Evolutionary conservation across 805 yeast genomes (phyloP).

Genomic region (Candida oleophila): DNA sequence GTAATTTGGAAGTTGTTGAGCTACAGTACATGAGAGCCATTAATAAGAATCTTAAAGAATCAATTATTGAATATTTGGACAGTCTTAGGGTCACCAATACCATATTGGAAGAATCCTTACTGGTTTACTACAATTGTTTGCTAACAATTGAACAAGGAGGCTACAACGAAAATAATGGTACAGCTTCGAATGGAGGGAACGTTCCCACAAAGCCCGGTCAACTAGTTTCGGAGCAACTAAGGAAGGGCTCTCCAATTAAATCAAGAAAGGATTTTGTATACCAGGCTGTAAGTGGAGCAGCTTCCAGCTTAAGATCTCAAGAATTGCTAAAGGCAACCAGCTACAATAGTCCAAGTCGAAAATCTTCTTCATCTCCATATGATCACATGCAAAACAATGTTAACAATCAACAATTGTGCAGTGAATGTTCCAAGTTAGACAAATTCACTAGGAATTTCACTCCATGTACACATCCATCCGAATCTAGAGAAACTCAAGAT

Average conservation of each 20-base stretch:
- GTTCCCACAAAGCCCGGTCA: background rate
- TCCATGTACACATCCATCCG: constrained; percentile 11
- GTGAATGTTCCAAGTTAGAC: constrained; percentile 8
- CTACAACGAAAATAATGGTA: background rate
- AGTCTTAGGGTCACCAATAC: constrained; percentile 28
- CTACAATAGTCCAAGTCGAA: background rate
- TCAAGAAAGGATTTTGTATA: background rate
- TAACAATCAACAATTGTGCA: constrained; percentile 2
- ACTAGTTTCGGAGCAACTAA: background rate
- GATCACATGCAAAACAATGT: background rate
- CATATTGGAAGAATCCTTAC: constrained; percentile 24
- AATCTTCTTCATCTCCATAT: background rate
- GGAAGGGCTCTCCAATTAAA: background rate
- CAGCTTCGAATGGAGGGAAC: background rate
- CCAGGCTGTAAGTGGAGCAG: background rate
- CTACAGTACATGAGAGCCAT: constrained; percentile 51
- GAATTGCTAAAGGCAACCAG: background rate
- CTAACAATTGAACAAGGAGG: background rate
- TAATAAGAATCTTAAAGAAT: constrained; percentile 41
- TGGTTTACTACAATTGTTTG: constrained; percentile 8
- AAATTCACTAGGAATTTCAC: constrained; percentile 9
- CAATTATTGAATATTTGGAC: constrained; percentile 43
- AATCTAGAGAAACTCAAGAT: constrained; percentile 6
- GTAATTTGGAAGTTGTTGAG: constrained; percentile 52
- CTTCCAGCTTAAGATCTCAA: background rate